phyloP scores from a whole-genome alignment of 805 yeast species.

The Lachancea quebecensis region DNA sequence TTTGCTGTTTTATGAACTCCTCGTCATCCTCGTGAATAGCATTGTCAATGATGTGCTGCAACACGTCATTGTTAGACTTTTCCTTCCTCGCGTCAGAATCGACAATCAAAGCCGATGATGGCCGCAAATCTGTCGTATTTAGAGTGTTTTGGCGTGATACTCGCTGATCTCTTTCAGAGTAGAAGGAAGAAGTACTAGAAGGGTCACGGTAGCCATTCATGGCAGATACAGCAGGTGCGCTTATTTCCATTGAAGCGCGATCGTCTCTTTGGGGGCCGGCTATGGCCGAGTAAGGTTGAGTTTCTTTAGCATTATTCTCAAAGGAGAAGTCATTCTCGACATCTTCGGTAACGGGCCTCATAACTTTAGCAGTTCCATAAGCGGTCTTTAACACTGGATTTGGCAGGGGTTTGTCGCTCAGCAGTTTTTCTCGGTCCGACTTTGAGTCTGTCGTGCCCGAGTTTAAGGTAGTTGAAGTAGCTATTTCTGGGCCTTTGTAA shows the following conservation, averaged over 20 bases:
- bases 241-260: background rate
- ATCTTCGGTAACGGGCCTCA: background rate
- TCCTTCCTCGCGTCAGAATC: slow-evolving; percentile 20
- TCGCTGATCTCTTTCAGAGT: slow-evolving; percentile 1
- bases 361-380: background rate
- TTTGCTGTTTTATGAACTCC: slow-evolving; percentile 15
- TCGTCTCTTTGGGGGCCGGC: background rate
- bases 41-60: slow-evolving; percentile 24
- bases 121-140: slow-evolving; percentile 6
- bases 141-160: slow-evolving; percentile 5
- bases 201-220: slow-evolving; percentile 2
- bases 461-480: slow-evolving; percentile 7
- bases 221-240: background rate
- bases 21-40: slow-evolving; percentile 14
- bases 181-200: slow-evolving; percentile 6
- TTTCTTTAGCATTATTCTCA: background rate
- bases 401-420: background rate
- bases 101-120: slow-evolving; percentile 17
- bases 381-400: background rate
- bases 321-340: slow-evolving; percentile 1
- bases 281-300: slow-evolving; percentile 5
- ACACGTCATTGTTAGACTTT: slow-evolving; percentile 14
- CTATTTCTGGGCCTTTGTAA: slow-evolving; percentile 10
- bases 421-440: slow-evolving; percentile 5
- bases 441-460: slow-evolving; percentile 8